Percentiles rank a stretch among this genome's conserved stretches.
phyloP scores from a whole-genome alignment of 2,329 filamentous ascomycete species.

The Exserohilum rostratum region DNA sequence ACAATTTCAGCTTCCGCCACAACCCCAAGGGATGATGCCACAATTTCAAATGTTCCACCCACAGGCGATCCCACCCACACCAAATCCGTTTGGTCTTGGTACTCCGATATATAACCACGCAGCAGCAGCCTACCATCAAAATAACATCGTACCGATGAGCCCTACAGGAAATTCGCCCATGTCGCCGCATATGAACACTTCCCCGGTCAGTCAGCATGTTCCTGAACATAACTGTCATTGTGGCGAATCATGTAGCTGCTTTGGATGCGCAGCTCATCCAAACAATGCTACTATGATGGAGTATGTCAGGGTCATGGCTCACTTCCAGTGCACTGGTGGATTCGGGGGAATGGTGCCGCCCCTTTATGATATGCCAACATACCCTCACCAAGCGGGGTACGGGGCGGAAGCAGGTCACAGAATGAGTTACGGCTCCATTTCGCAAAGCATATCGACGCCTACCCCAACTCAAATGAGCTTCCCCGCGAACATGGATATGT shows the following conservation, averaged over 20 bases:
- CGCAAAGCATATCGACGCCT: conserved; percentile 26
- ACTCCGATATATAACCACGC: conserved; percentile 45
- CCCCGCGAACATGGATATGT: conserved; percentile 24
- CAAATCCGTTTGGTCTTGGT: conserved; percentile 37
- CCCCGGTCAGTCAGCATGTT: conserved; percentile 43
- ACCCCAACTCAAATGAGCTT: conserved; percentile 29
- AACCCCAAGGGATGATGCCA: conserved; percentile 27
- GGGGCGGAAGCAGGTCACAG: conserved; percentile 31
- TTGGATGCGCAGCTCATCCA: conserved; percentile 71
- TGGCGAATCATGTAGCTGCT: conserved; percentile 69
- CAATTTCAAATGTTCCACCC: conserved; percentile 29
- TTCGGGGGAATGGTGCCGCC: conserved; percentile 40
- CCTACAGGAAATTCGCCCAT: conserved; percentile 17
- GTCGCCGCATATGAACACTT: conserved; percentile 32
- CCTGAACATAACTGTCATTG: conserved; percentile 63
- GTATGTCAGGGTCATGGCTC: conserved; percentile 53
- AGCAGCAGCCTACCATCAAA: conserved; percentile 38
- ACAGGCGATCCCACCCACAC: conserved; percentile 17
- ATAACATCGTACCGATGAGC: conserved; percentile 42
- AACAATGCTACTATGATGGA: conserved; percentile 68
- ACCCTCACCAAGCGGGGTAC: conserved; percentile 41
- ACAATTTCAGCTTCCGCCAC: conserved; percentile 28
- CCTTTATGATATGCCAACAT: conserved; percentile 44
- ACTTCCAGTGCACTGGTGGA: conserved; percentile 44
- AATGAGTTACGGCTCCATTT: conserved; percentile 21